Evolutionary conservation across 345 rosid species (phyloP).

Genomic region (Diplotaxis tenuifolia): DNA sequence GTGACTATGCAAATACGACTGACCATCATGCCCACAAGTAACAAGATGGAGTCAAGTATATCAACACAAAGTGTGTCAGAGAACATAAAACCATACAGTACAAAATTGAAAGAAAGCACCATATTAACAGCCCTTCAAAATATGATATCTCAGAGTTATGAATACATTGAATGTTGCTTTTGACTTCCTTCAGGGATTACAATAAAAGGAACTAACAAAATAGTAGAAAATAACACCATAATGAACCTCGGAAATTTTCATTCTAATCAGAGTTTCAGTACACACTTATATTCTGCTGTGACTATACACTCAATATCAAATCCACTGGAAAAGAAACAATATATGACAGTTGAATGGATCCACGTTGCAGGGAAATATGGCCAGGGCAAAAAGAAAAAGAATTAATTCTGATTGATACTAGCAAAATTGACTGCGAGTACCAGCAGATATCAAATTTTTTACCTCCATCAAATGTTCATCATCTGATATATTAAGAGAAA

Average conservation of each 20-base stretch:
- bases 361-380: conserved; percentile 7
- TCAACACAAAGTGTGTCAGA: conserved; percentile 7
- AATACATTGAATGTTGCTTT: conserved; percentile 20
- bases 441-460: conserved; percentile 65
- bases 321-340: conserved; percentile 36
- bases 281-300: conserved; percentile 34
- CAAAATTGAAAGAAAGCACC: conserved; percentile 4
- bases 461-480: conserved; percentile 84
- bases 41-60: conserved; percentile 15
- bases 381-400: conserved; percentile 31
- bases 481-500: conserved; percentile 73
- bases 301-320: conserved; percentile 31
- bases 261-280: conserved; percentile 35
- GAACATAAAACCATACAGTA: conserved; percentile 1
- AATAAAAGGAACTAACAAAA: conserved; percentile 21
- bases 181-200: conserved; percentile 29
- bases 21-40: conserved; percentile 22
- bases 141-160: conserved; percentile 20
- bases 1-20: conserved; percentile 4
- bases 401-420: conserved; percentile 31
- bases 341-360: conserved; percentile 35
- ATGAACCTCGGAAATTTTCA: conserved; percentile 24
- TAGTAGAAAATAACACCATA: conserved; percentile 15
- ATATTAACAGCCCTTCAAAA: conserved; percentile 9
- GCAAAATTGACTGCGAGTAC: conserved; percentile 46